Conservation (phyloP, 257 asterid genomes). For the Orobanche coerulescens region DNA sequence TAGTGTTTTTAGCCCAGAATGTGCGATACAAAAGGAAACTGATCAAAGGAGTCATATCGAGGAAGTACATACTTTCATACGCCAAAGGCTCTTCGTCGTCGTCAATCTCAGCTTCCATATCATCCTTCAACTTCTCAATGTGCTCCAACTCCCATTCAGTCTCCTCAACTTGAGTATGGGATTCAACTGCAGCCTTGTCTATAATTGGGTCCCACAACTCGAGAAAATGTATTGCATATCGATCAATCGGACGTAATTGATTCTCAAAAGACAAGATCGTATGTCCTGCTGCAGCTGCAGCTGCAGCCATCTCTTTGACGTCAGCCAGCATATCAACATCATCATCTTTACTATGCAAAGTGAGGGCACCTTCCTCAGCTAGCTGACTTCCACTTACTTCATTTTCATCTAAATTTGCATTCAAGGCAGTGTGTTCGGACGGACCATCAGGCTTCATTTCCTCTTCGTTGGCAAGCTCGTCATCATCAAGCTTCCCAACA, state of each 20-base stretch:
- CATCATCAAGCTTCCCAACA: slow-evolving; percentile 77
- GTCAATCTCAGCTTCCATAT: slow-evolving; percentile 97
- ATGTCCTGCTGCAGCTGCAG: slow-evolving; percentile 93
- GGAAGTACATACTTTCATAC: slow-evolving; percentile 72
- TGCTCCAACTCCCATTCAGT: slow-evolving; percentile 96
- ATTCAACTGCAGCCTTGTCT: slow-evolving; percentile 58
- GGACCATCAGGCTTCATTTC: slow-evolving; percentile 64
- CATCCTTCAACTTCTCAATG: slow-evolving; percentile 93
- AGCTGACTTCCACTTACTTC: slow-evolving; percentile 34
- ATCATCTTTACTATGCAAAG: slow-evolving; percentile 58
- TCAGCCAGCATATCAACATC: slow-evolving; percentile 91
- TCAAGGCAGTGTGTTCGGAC: slow-evolving; percentile 40
- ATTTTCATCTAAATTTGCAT: slow-evolving; percentile 33
- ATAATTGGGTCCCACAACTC: slow-evolving; percentile 95
- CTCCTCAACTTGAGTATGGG: slow-evolving; percentile 60
- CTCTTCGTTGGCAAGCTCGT: slow-evolving; percentile 80
- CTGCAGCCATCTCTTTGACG: slow-evolving; percentile 96
- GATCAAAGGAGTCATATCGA: neutral
- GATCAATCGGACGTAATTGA: slow-evolving; percentile 91
- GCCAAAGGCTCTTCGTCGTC: slow-evolving; percentile 97
- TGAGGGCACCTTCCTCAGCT: slow-evolving; percentile 43
- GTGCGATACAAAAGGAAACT: slow-evolving; percentile 5
- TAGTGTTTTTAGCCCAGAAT: neutral
- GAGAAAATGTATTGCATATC: slow-evolving; percentile 78
- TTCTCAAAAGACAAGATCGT: slow-evolving; percentile 70